A percentile compares a stretch with the other conserved stretches of the same genome.
Conservation (phyloP, 371 early-diverging fungal genomes). For the Haplosporangium sp. region DNA sequence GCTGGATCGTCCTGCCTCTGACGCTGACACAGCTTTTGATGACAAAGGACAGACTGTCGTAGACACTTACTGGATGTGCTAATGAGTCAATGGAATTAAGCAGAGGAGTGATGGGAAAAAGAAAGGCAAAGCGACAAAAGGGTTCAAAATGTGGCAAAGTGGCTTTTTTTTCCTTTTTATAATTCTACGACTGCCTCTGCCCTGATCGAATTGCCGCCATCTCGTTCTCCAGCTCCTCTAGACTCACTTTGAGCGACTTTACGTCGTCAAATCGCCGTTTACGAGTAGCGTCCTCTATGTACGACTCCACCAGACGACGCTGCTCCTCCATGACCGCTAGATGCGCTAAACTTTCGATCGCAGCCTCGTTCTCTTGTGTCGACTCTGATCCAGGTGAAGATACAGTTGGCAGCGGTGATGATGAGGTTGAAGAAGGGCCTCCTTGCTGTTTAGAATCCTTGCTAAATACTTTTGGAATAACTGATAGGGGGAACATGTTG, state of each 20-base stretch:
- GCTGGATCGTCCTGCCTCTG: not conserved
- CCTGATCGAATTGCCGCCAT: slow-evolving; percentile 59
- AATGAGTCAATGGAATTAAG: no score
- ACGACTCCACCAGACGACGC: slow-evolving; percentile 71
- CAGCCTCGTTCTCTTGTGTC: slow-evolving; percentile 41
- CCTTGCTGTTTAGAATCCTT: slow-evolving; percentile 13
- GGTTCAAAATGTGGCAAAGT: not conserved
- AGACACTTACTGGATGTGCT: no score
- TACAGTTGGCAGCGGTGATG: slow-evolving; percentile 30
- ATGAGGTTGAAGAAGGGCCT: slow-evolving; percentile 7
- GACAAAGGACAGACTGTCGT: no score
- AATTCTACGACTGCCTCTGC: not conserved
- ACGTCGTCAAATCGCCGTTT: slow-evolving; percentile 88
- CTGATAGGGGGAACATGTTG: slow-evolving; percentile 89
- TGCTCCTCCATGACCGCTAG: slow-evolving; percentile 80
- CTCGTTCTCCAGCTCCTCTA: slow-evolving; percentile 81
- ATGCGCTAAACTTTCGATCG: slow-evolving; percentile 62
- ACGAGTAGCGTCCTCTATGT: slow-evolving; percentile 78
- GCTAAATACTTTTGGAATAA: slow-evolving; percentile 77
- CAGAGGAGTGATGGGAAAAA: no score
- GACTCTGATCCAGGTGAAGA: slow-evolving; percentile 20
- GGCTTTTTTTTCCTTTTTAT: slow-evolving; percentile 13
- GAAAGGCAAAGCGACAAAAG: no score
- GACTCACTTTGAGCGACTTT: slow-evolving; percentile 71
- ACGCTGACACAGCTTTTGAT: not conserved